Evolutionary conservation across 1,139 yeast species (phyloP), one percentile per base, ranked within the genome.

Genomic region (Wickerhamomyces sp.): DNA sequence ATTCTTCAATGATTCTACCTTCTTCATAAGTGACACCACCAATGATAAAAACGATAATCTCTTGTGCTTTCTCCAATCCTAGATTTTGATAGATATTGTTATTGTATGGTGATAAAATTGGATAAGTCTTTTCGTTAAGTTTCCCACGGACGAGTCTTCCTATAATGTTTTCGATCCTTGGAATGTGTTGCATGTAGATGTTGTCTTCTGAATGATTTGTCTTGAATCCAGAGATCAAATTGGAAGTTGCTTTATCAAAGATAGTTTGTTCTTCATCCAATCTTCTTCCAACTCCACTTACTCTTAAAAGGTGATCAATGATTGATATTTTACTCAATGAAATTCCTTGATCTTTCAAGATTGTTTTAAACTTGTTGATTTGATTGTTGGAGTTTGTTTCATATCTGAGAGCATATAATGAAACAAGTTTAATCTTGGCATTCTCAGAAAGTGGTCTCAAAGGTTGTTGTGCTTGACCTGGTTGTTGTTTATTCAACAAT

Each of bases 11-110:
- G 39, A 90, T 67, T 46, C 96, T 75, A 0, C 95, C 87, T 62
- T 93, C 99, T 63, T 91, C 98, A 60, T 81, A 90, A 0, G 98
- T 93, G 3, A 79, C 84, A 6, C 99, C 99, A 10, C 98, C 98
- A 44, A 89, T 80, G 47, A 91, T 71, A 62, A 86, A 93, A 2
- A 93, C 76, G 13, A 93, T 75, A 9, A 93, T 73, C 58, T 90
- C 95, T 60, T 85, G 94, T 1, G 87, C 75, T 41, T 72, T 63
- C 47, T 69, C 72, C 53, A 60, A 54, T 30, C 50, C 47, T n/a
- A 56, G 44, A 14, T 59, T 52, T 40, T 44, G 46, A 31, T 54
- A 52, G 30, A 61, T 62, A 37, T 36, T 23, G 7, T 31, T 27
- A 31, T 57, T 65, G 41, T 69, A 72, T 27, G 76, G 75, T 39